phyloP scores from a whole-genome alignment of 257 asterid species.

The Rubia yunnanensis region DNA sequence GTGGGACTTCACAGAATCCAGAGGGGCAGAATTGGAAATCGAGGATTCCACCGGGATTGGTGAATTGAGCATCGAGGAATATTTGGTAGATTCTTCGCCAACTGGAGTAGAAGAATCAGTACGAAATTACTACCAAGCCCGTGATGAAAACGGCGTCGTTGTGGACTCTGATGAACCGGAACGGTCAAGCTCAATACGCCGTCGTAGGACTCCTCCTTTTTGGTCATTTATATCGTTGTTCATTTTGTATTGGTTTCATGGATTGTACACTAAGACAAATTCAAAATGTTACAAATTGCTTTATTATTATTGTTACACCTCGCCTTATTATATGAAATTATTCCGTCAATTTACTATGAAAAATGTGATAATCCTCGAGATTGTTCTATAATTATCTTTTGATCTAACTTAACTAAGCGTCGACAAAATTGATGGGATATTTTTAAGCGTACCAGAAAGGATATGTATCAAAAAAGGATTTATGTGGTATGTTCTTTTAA shows the following conservation, averaged over 20 bases:
- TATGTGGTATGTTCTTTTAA: too few species aligned
- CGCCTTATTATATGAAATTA: background rate
- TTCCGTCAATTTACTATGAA: too few species aligned
- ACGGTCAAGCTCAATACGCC: background rate
- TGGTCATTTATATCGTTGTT: background rate
- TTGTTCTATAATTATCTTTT: too few species aligned
- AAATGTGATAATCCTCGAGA: too few species aligned
- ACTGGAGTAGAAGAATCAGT: background rate
- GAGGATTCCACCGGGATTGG: conserved; percentile 14
- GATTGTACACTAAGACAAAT: background rate
- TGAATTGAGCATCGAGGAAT: conserved; percentile 8
- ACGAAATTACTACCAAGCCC: background rate
- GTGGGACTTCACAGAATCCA: conserved; percentile 6
- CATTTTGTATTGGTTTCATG: background rate
- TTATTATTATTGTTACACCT: background rate
- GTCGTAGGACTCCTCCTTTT: background rate
- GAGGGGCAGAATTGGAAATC: conserved; percentile 12
- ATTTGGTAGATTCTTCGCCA: conserved; percentile 7
- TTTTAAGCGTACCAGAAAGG: too few species aligned
- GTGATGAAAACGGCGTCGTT: conserved; percentile 8
- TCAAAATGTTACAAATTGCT: conserved; percentile 4
- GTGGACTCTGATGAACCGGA: background rate
- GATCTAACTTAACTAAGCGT: too few species aligned
- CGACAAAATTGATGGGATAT: too few species aligned
- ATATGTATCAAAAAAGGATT: too few species aligned